These are phyloP conservation scores for Oenanthe javanica DNA, from an alignment of 140 eudicot species.

Conservation along the genomic window DNA sequence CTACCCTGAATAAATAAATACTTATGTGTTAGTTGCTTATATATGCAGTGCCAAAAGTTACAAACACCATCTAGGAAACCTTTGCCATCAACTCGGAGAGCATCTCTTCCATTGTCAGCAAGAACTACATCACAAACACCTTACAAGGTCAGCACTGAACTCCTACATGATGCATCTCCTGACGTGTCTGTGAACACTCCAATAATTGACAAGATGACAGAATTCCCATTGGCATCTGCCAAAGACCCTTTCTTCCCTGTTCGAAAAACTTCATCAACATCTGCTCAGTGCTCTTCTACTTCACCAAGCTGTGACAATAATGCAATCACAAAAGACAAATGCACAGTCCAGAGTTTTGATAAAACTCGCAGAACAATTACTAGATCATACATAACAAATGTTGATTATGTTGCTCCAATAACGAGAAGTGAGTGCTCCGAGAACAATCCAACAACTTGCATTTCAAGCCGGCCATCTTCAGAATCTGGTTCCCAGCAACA, in stretches of 20 bases:
- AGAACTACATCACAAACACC: conserved; percentile 14
- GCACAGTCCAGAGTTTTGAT: conserved; percentile 43
- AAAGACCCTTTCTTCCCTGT: conserved; percentile 40
- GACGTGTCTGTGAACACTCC: conserved; percentile 94
- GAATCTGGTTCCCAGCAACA: conserved; percentile 46
- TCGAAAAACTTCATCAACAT: conserved; percentile 42
- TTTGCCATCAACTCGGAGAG: conserved; percentile 37
- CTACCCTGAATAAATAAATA: not conserved
- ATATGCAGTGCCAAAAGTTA: conserved; percentile 51
- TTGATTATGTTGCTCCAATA: conserved; percentile 16
- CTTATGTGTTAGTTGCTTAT: conserved; percentile 1
- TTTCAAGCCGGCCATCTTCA: conserved; percentile 42
- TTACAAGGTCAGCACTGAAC: conserved; percentile 23
- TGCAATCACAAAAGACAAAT: conserved; percentile 60
- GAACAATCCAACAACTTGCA: conserved; percentile 23
- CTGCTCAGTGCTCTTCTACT: conserved; percentile 54
- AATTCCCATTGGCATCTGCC: conserved; percentile 49
- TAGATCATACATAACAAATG: conserved; percentile 23
- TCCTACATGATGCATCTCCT: conserved; percentile 46
- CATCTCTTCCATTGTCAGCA: conserved; percentile 56
- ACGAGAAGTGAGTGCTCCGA: conserved; percentile 42
- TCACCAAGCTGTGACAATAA: conserved; percentile 37
- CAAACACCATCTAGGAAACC: conserved; percentile 42
- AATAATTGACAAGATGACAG: conserved; percentile 74
- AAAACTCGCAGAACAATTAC: conserved; percentile 17